A percentile compares a stretch with the other conserved stretches of the same genome.
Conservation (phyloP, 495 filamentous ascomycete species). For the Neurospora sp. region DNA sequence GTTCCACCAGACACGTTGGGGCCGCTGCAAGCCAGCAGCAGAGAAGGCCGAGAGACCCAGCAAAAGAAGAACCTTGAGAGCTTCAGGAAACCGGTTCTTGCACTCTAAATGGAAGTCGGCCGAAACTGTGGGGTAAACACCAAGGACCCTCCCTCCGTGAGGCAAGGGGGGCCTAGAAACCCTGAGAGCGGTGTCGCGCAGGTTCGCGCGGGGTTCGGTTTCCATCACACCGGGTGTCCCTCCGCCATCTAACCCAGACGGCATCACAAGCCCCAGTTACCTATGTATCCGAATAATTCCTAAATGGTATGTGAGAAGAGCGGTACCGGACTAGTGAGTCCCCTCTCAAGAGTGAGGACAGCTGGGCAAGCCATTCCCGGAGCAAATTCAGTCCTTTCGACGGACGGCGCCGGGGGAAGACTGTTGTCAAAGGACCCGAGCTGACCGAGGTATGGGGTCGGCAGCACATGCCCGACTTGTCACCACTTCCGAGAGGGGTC, state of each 20-base stretch:
- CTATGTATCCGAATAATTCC: background rate
- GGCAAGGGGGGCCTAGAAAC: background rate
- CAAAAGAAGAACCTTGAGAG: background rate
- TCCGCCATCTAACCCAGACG: background rate
- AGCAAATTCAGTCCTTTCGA: background rate
- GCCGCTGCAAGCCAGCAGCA: background rate
- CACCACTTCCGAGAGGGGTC: background rate
- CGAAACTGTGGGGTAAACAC: background rate
- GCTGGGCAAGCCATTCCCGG: background rate
- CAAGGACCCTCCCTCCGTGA: background rate
- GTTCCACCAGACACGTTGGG: background rate
- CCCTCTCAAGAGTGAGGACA: background rate
- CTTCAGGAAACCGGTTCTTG: background rate
- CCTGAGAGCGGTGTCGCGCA: background rate
- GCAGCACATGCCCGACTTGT: background rate
- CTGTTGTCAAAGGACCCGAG: background rate
- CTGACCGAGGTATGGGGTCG: background rate
- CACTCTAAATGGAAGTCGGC: background rate
- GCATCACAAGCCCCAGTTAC: background rate
- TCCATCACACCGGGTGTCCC: background rate
- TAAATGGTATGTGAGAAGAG: background rate
- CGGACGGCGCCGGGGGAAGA: background rate
- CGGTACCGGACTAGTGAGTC: background rate
- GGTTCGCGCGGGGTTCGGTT: background rate
- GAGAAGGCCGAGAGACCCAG: background rate